These are phyloP conservation scores for Vanrija pseudolonga DNA, from an alignment of 1,284 basidiomycete genomes.

Conservation along the genomic window DNA sequence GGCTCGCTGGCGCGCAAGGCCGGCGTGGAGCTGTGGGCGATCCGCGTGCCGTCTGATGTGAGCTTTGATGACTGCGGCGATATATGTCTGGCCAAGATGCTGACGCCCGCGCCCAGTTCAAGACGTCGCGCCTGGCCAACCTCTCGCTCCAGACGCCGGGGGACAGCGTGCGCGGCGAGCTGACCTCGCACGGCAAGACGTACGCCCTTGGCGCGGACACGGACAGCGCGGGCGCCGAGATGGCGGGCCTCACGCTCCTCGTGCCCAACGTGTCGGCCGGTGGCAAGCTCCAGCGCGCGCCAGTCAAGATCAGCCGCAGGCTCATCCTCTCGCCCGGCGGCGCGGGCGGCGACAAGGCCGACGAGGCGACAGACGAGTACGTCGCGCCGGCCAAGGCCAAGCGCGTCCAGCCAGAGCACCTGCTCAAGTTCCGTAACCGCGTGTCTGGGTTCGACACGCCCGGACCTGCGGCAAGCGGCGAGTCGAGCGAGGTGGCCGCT, in stretches of 20 bases:
- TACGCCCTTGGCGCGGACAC: constrained; percentile 26
- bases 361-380: neutral
- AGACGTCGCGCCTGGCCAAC: constrained; percentile 31
- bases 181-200: constrained; percentile 25
- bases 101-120: constrained; percentile 27
- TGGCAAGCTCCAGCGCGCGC: constrained; percentile 38
- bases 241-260: constrained; percentile 41
- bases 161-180: constrained; percentile 15
- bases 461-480: constrained; percentile 21
- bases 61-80: too few relatives aligned
- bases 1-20: constrained; percentile 31
- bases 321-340: constrained; percentile 34
- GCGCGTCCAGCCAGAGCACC: constrained; percentile 32
- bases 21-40: constrained; percentile 45
- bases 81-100: too few relatives aligned
- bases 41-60: constrained; percentile 43
- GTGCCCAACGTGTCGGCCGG: constrained; percentile 26
- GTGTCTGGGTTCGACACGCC: constrained; percentile 37
- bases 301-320: constrained; percentile 34
- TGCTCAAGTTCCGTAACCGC: constrained; percentile 43
- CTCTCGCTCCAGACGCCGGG: constrained; percentile 12
- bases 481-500: neutral
- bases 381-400: constrained; percentile 18
- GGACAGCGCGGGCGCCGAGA: constrained; percentile 39
- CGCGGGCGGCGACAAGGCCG: neutral